Percentiles rank a stretch among this genome's conserved stretches.
These are phyloP conservation scores for Amanita pseudoporphyria DNA, from an alignment of 768 basidiomycete genomes.

Conservation along the genomic window DNA sequence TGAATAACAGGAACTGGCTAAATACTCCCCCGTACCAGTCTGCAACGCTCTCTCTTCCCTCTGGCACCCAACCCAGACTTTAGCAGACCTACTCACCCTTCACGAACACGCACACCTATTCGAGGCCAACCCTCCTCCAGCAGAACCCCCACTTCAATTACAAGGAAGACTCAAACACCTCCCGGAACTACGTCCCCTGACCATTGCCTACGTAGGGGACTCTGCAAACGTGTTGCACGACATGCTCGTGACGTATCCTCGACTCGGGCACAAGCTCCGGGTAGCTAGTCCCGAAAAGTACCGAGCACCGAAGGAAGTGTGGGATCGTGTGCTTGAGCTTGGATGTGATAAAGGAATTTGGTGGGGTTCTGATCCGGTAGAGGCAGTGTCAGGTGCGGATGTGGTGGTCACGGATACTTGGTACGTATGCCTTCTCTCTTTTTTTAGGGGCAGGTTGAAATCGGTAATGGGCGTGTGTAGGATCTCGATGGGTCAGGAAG, in stretches of 20 bases:
- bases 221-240: slow-evolving; percentile 94
- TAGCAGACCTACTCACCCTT: slow-evolving; percentile 88
- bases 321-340: slow-evolving; percentile 71
- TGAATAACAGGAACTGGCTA: slow-evolving; percentile 65
- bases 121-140: slow-evolving; percentile 14
- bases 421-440: no score
- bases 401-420: slow-evolving; percentile 98
- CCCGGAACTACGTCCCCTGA: slow-evolving; percentile 63
- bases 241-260: slow-evolving; percentile 92
- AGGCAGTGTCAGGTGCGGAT: slow-evolving; percentile 85
- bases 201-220: slow-evolving; percentile 90
- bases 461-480: slow-evolving; percentile 25
- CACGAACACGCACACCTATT: slow-evolving; percentile 66
- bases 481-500: slow-evolving; percentile 99
- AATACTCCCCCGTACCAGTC: slow-evolving; percentile 87
- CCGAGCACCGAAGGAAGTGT: slow-evolving; percentile 62
- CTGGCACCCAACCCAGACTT: slow-evolving; percentile 94
- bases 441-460: neutral
- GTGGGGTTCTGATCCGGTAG: slow-evolving; percentile 72
- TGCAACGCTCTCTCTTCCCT: slow-evolving; percentile 92
- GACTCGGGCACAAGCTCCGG: slow-evolving; percentile 79
- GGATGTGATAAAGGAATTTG: slow-evolving; percentile 62
- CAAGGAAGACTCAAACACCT: slow-evolving; percentile 16
- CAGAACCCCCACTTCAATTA: slow-evolving; percentile 5
- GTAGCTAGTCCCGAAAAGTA: slow-evolving; percentile 77